Base-by-base conservation (phyloP, 257 asterid species). In the Solanum tarapatanum region DNA sequence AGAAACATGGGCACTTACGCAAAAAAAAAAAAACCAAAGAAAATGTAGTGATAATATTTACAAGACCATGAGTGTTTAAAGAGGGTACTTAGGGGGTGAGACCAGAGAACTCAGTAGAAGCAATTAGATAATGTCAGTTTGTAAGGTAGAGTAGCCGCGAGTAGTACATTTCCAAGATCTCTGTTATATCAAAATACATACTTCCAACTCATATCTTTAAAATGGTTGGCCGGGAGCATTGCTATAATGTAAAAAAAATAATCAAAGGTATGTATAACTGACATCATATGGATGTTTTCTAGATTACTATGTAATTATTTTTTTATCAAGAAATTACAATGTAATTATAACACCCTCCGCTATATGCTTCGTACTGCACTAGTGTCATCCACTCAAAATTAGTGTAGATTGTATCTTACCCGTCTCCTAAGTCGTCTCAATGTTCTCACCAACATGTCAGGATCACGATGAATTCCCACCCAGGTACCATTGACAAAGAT, bases 381-480 rank as follows among this genome's bases (percentile, higher is more conserved):
- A 30, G 73, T 60, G 32, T 48, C 11, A 37, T 43, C 73, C 68
- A 74, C 60, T 60, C 73, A 82, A 64, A 41, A 23, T 32, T 21
- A 13, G 23, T 39, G 69, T 87, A 87, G 85, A 12, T 70, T 37
- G 74, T 86, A 23, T 73, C 98, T 88, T 90, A 97, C 99, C 92
- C 99, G 94, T 88, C 99, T 92, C 91, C 99, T 92, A 89, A 97
- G 92, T 26, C 96, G 96, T 87, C 98, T 92, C 88, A 97, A 90
- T 87, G 99, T 97, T 87, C 95, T 92, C 90, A 97, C 98, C 95
- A 97, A 94, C 99, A 93, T 97, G 83, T 97, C 98, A 87, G 98
- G 98, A 89, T 95, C 95, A 66, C 98, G 99, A 87, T 97, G 99
- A 87, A 97, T 95, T 85, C 98, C 99, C 85, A 95, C 95, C 99